Evolutionary conservation across 2,329 filamentous ascomycete genomes (phyloP).

Genomic region (Incumbomyces delicatus): DNA sequence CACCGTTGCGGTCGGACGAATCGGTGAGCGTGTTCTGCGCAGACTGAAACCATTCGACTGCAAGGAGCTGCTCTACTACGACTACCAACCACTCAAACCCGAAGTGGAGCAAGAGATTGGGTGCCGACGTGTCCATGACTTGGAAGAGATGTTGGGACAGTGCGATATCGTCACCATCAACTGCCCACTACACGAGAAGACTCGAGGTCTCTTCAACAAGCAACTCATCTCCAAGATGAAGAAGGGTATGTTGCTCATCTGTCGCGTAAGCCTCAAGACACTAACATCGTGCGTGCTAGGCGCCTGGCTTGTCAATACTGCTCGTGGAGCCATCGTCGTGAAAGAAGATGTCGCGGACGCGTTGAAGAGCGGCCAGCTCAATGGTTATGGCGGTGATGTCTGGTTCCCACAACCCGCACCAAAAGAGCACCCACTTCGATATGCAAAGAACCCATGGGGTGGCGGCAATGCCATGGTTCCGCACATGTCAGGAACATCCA

Average conservation of each 20-base stretch:
- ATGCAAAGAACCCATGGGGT: constrained; percentile 87
- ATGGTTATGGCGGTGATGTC: constrained; percentile 41
- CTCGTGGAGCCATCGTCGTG: constrained; percentile 95
- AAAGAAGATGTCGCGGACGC: constrained; percentile 97
- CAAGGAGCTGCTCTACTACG: constrained; percentile 98
- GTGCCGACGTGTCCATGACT: constrained; percentile 72
- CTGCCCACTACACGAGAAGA: constrained; percentile 98
- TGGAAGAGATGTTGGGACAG: constrained; percentile 89
- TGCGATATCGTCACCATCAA: constrained; percentile 99
- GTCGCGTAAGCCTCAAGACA: too few species aligned
- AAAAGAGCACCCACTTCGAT: constrained; percentile 83
- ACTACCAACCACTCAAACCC: constrained; percentile 86
- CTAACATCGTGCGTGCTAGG: too few species aligned
- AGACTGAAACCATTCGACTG: constrained; percentile 96
- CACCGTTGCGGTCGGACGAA: constrained; percentile 93
- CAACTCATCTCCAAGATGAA: constrained; percentile 98
- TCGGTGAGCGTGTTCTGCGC: constrained; percentile 94
- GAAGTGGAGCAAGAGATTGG: constrained; percentile 94
- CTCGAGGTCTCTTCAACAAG: constrained; percentile 94
- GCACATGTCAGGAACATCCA: constrained; percentile 98
- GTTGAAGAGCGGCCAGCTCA: constrained; percentile 71
- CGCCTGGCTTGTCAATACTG: constrained; percentile 96
- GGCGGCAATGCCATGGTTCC: constrained; percentile 98
- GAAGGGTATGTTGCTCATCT: constrained; percentile 51
- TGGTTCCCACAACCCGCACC: constrained; percentile 98